Evolutionary conservation across 495 filamentous ascomycete genomes (phyloP).

Genomic region (Aspergillus biplanus): DNA sequence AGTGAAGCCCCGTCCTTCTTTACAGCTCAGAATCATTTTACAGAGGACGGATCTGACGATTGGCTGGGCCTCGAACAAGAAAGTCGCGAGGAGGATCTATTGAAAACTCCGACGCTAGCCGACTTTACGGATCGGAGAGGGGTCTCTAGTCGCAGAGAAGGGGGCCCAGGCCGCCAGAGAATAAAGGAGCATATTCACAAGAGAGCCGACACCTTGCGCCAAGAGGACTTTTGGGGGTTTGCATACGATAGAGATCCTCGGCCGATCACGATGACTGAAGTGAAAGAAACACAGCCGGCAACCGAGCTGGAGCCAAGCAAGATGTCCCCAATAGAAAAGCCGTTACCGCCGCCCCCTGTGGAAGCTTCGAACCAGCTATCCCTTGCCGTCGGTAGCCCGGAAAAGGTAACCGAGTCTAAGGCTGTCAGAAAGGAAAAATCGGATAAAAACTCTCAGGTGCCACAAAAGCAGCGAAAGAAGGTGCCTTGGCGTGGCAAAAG

Average conservation of each 20-base stretch:
- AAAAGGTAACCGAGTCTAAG: slow-evolving; percentile 16
- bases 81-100: slow-evolving; percentile 40
- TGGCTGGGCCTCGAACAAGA: slow-evolving; percentile 53
- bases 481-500: slow-evolving; percentile 72
- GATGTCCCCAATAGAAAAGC: slow-evolving; percentile 44
- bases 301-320: slow-evolving; percentile 24
- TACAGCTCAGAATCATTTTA: slow-evolving; percentile 47
- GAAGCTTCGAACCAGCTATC: slow-evolving; percentile 28
- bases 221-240: slow-evolving; percentile 59
- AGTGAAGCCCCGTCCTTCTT: slow-evolving; percentile 52
- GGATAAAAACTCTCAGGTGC: slow-evolving; percentile 24
- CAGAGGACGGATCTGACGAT: slow-evolving; percentile 47
- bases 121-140: slow-evolving; percentile 42
- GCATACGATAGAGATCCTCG: slow-evolving; percentile 48
- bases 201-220: slow-evolving; percentile 68
- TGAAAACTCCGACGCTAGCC: slow-evolving; percentile 49
- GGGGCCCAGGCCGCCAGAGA: slow-evolving; percentile 37
- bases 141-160: slow-evolving; percentile 17
- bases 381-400: neutral
- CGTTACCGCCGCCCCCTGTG: slow-evolving; percentile 49
- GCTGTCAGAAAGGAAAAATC: slow-evolving; percentile 21
- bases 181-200: slow-evolving; percentile 51
- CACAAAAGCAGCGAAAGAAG: slow-evolving; percentile 45
- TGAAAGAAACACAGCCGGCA: slow-evolving; percentile 32
- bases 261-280: slow-evolving; percentile 40